phyloP scores from a whole-genome alignment of 345 rosid species.

The Populus pruinosa region DNA sequence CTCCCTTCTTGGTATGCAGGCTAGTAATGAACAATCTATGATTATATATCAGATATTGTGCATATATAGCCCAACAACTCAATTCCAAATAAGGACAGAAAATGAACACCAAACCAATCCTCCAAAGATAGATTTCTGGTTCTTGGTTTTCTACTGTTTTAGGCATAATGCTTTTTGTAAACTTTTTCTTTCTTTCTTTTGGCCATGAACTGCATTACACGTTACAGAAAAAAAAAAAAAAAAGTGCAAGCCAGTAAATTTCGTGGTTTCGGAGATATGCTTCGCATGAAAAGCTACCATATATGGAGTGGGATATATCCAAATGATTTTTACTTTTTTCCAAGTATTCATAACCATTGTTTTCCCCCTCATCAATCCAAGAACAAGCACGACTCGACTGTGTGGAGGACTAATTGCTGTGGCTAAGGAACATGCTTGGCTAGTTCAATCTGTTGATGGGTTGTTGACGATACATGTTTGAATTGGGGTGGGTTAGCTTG shows the following conservation, averaged over 20 bases:
- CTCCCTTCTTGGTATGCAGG: not conserved
- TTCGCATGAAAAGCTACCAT: conserved; percentile 13
- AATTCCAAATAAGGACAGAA: conserved; percentile 10
- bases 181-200: not conserved
- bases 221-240: not conserved
- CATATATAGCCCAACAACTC: not conserved
- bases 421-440: too few species aligned
- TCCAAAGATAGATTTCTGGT: conserved; percentile 12
- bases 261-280: conserved; percentile 2
- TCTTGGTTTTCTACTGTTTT: not conserved
- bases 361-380: too few species aligned
- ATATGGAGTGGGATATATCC: not conserved
- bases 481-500: not conserved
- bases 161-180: not conserved
- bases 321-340: not conserved
- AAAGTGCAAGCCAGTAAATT: not conserved
- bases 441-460: too few species aligned
- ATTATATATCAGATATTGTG: not conserved
- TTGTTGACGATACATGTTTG: not conserved
- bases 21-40: not conserved
- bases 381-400: too few species aligned
- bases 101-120: conserved; percentile 17
- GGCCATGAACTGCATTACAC: not conserved
- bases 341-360: not conserved
- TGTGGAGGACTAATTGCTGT: too few species aligned